Conservation (phyloP, 2,329 filamentous ascomycete genomes). For the Bertia moriformis region DNA sequence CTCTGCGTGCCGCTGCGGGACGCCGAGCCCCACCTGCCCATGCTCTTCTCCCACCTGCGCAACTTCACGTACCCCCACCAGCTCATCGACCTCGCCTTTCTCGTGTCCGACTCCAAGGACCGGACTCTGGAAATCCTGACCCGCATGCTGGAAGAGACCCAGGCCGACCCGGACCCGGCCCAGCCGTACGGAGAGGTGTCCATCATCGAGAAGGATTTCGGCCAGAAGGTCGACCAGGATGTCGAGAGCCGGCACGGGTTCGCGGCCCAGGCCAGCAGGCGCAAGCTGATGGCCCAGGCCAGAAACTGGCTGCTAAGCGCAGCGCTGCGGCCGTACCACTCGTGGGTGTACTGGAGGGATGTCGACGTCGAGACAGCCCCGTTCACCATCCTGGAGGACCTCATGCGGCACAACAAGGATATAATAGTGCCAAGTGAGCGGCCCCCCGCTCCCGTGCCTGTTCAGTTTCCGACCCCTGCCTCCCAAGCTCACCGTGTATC, state of each 20-base stretch:
- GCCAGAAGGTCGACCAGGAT: constrained; percentile 93
- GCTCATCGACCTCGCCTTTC: constrained; percentile 86
- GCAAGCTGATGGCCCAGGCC: constrained; percentile 96
- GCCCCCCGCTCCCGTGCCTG: neutral
- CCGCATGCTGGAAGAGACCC: constrained; percentile 62
- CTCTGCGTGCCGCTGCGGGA: constrained; percentile 89
- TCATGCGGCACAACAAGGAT: constrained; percentile 98
- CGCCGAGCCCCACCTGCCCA: constrained; percentile 76
- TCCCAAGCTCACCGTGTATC: too few relatives aligned
- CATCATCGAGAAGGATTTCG: constrained; percentile 97
- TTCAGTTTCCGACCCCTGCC: too few relatives aligned
- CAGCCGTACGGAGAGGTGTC: constrained; percentile 90
- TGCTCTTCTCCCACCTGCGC: constrained; percentile 93
- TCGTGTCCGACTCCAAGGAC: constrained; percentile 96
- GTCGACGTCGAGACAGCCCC: constrained; percentile 96
- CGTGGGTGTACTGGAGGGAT: constrained; percentile 99
- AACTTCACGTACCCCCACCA: constrained; percentile 99
- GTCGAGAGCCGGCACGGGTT: constrained; percentile 96
- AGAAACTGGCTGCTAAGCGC: constrained; percentile 94
- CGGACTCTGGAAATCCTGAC: constrained; percentile 66
- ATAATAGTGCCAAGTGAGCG: constrained; percentile 91
- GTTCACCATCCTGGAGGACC: constrained; percentile 87
- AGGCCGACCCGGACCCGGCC: constrained; percentile 63
- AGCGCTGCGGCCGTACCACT: constrained; percentile 83
- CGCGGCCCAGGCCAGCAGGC: constrained; percentile 79